Evolutionary conservation across 257 asterid species (phyloP), one percentile per base, ranked within the genome.

Genomic region (Nicotiana noctiflora): DNA sequence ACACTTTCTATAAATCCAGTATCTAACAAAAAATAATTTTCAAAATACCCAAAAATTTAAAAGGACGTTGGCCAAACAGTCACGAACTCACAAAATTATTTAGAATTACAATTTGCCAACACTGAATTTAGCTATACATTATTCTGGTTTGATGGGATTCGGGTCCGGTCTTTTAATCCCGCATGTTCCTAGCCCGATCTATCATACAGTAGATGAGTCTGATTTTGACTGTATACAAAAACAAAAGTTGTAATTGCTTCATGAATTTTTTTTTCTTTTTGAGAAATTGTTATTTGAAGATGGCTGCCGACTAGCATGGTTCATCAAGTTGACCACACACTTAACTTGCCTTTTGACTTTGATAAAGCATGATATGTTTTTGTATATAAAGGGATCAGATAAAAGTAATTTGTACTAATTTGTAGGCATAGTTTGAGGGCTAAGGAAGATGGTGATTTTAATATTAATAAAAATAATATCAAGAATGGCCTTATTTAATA

Each of bases 351-450:
- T 85, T 40, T 88, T 89, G 93, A 89, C 92, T 86, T 84, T 37
- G 62, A 76, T 51, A 82, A 83, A 84, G 74, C 83, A 86, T 84
- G 87, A 87, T 80, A 80, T 77, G 77, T 23, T 82, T 82, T 53
- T 82, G 77, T 76, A 1, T 66, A 81, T 74, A 61, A 59, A 49
- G 85, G 74, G 81, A 64, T 79, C 60, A 70, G 68, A 78, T 66
- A 40, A 55, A 46, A 68, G 53, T 64, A 76, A 51, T 13, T 5
- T 68, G 14, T 52, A 66, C 85, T 80, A 77, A 80, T 84, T 68
- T 70, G 68, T 34, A 83, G 83, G 79, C 94, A 83, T 80, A 64
- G 82, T 86, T 90, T 88, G 77, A 84, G 92, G 90, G 70, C 66
- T 72, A 84, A 84, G 91, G 77, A 83, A 87, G 75, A 64, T 51